Base-by-base conservation (phyloP, 2,329 filamentous ascomycete genomes). In the Apiospora rasikravindrae region DNA sequence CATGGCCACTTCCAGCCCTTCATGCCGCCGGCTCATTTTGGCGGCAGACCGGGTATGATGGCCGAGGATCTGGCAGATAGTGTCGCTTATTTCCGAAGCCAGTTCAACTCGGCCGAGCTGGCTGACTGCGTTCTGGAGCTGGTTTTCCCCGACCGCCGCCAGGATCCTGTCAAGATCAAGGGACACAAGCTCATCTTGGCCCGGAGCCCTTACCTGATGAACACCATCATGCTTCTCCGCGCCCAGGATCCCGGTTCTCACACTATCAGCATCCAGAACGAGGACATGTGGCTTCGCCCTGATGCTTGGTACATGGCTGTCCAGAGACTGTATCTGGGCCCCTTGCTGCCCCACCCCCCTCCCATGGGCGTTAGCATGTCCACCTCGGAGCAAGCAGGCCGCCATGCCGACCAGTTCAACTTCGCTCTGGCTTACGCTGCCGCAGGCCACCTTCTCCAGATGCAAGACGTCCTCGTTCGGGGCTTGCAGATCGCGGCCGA, bases 341-440 rank as follows among this genome's bases (percentile, higher is more conserved):
- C 66, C 26, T 33, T 68, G 40, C 26, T 68, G 7, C 40, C 44
- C n/a, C 8, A 33, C 4, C 40, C 40, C 26, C 40, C 66, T 81
- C 1, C 81, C 80, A 1, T 79, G 79, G 0, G 79, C 78, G 37
- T 69, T 76, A 33, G 78, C 82, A 29, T 44, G 22, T 14, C 67
- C 74, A n/a, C 77, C 80, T 66, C 78, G 77, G 76, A 70, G 67
- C 67, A 69, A 37, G 67, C 11, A 78, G 73, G 74, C 78, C 57
- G 57, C 77, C 84, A 78, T 76, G 81, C 84, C 70, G 85, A 87
- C 10, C 85, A 84, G 26, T 85, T 90, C 72, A 82, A 86, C 44
- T 88, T 89, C 73, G 87, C 87, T n/a, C 81, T 94, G 26, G 89
- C 89, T 33, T 92, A 93, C 77, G 87, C 90, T 66, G 90, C 91